phyloP scores from a whole-genome alignment of 805 yeast genomes.

The Candida bentonensis region DNA sequence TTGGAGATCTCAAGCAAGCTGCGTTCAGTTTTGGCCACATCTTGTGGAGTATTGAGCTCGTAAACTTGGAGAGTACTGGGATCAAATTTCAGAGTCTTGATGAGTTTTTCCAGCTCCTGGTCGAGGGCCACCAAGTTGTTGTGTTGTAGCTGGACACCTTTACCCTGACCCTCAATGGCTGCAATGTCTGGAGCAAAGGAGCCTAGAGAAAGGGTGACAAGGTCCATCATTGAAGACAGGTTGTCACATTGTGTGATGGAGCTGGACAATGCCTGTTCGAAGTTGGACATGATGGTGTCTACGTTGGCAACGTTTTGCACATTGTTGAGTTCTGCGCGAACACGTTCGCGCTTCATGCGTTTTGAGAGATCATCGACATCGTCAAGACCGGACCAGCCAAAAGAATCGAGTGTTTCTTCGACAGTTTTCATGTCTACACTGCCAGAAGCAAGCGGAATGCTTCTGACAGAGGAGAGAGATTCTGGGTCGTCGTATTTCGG shows the following conservation, averaged over 20 bases:
- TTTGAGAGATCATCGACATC: constrained; percentile 43
- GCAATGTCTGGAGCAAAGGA: constrained; percentile 55
- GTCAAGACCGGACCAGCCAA: constrained; percentile 63
- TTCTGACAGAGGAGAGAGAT: not conserved
- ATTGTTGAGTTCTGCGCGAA: constrained; percentile 46
- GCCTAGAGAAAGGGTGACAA: constrained; percentile 46
- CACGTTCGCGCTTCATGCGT: constrained; percentile 45
- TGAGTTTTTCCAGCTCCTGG: constrained; percentile 52
- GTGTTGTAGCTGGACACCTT: constrained; percentile 72
- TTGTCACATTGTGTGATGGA: constrained; percentile 41
- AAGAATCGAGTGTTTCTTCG: constrained; percentile 61
- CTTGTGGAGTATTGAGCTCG: constrained; percentile 33
- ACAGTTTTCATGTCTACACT: constrained; percentile 16
- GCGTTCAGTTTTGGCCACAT: constrained; percentile 35
- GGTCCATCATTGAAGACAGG: constrained; percentile 39
- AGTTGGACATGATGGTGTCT: constrained; percentile 29
- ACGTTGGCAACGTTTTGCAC: constrained; percentile 41
- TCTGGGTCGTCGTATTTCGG: not conserved
- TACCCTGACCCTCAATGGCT: constrained; percentile 57
- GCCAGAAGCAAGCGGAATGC: not conserved
- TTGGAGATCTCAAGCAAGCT: constrained; percentile 42
- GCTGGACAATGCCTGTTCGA: constrained; percentile 28
- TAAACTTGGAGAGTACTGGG: constrained; percentile 33
- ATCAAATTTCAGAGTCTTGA: constrained; percentile 57
- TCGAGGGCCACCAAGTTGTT: constrained; percentile 67